A percentile compares a stretch with the other conserved stretches of the same genome.
These are phyloP conservation scores for Talaromyces liani DNA, from an alignment of 495 filamentous ascomycete species.

Conservation along the genomic window DNA sequence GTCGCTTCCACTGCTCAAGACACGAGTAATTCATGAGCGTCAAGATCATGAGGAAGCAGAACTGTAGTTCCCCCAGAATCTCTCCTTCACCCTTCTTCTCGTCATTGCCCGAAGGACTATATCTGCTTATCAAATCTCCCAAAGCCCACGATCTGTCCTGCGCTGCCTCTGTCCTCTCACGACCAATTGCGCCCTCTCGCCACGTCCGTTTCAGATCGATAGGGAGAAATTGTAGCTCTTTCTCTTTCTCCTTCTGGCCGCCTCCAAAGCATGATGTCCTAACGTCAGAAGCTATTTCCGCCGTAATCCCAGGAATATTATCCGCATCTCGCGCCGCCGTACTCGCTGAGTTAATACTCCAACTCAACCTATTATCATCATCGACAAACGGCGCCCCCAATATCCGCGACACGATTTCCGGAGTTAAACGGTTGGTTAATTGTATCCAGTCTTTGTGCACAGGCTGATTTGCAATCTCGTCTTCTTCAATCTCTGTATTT, in stretches of 20 bases:
- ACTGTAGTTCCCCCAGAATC: conserved; percentile 80
- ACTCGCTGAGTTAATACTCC: conserved; percentile 41
- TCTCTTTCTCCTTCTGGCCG: conserved; percentile 22
- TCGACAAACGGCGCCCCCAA: conserved; percentile 27
- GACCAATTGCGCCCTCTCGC: conserved; percentile 59
- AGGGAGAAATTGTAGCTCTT: conserved; percentile 37
- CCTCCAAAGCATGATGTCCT: conserved; percentile 3
- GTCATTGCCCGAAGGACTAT: conserved; percentile 6
- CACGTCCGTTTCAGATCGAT: conserved; percentile 57
- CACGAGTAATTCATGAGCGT: conserved; percentile 80
- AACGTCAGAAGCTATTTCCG: conserved; percentile 7
- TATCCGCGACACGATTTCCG: conserved; percentile 31
- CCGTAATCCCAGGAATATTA: conserved; percentile 41
- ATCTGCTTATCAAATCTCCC: conserved; percentile 38
- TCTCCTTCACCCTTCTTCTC: conserved; percentile 27
- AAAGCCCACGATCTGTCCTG: conserved; percentile 68
- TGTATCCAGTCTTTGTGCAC: conserved; percentile 31
- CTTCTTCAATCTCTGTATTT: conserved; percentile 4
- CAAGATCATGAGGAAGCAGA: conserved; percentile 73
- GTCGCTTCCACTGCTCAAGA: conserved; percentile 79
- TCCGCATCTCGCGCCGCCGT: conserved; percentile 38
- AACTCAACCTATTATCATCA: conserved; percentile 31
- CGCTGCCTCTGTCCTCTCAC: conserved; percentile 63
- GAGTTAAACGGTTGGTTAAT: conserved; percentile 34
- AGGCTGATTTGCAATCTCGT: conserved; percentile 24